These are phyloP conservation scores for Mucor lusitanicus DNA, from an alignment of 371 early-diverging fungal genomes.

Conservation along the genomic window DNA sequence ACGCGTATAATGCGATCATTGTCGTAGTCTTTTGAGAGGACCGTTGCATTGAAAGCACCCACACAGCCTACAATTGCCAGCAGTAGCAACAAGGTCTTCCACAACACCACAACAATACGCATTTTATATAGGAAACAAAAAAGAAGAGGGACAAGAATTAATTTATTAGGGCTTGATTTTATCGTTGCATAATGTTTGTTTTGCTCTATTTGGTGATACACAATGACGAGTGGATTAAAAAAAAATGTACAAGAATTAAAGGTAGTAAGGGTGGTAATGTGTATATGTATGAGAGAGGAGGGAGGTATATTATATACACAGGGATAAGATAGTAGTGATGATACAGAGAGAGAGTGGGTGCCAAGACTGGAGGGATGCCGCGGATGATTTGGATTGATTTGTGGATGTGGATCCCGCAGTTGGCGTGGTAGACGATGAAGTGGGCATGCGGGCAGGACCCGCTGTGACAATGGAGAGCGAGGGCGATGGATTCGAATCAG, in stretches of 20 bases:
- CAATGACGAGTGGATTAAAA: neutral
- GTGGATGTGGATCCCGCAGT: neutral
- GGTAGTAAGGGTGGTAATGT: neutral
- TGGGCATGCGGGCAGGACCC: constrained; percentile 34
- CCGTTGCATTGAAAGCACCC: neutral
- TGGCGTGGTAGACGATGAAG: constrained; percentile 5
- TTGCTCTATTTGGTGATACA: neutral
- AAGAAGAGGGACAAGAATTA: neutral
- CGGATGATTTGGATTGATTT: neutral
- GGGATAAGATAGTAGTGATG: neutral
- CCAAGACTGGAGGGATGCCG: neutral
- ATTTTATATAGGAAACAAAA: neutral
- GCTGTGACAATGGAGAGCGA: constrained; percentile 15
- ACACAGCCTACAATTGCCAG: neutral
- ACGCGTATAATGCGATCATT: constrained; percentile 62
- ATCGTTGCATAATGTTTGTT: constrained; percentile 2
- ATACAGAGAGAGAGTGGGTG: neutral
- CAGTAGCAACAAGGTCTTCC: neutral
- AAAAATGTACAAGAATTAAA: neutral
- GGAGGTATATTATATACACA: neutral
- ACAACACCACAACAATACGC: neutral
- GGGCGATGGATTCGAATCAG: constrained; percentile 34
- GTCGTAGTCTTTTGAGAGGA: constrained; percentile 33
- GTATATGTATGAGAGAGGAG: neutral
- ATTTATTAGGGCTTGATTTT: neutral